A percentile compares a stretch with the other conserved stretches of the same genome.
phyloP scores from a whole-genome alignment of 164 flowering plant species.

The Berberis thunbergii region DNA sequence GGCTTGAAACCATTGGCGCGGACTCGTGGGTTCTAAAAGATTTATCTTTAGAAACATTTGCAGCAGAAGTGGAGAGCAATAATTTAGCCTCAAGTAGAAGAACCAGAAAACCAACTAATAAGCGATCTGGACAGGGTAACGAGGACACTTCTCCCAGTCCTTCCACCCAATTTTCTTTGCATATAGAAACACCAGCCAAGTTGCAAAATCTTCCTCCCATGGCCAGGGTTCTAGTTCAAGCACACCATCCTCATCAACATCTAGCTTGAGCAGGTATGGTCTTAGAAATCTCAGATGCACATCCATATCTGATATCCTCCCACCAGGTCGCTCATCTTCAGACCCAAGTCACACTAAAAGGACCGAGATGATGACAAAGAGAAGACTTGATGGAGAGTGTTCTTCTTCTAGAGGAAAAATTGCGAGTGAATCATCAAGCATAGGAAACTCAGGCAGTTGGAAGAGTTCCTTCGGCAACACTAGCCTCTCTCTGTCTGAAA shows the following conservation, averaged over 20 bases:
- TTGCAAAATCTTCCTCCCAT: slow-evolving; percentile 11
- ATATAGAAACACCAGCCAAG: slow-evolving; percentile 20
- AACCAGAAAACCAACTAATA: slow-evolving; percentile 20
- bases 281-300: slow-evolving; percentile 48
- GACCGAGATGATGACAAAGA: slow-evolving; percentile 25
- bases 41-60: slow-evolving; percentile 7
- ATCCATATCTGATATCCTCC: slow-evolving; percentile 45
- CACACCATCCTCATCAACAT: background rate
- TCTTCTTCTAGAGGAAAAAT: slow-evolving; percentile 44
- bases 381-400: slow-evolving; percentile 28
- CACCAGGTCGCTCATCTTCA: slow-evolving; percentile 35
- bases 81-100: slow-evolving; percentile 24
- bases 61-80: slow-evolving; percentile 31
- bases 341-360: slow-evolving; percentile 29
- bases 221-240: slow-evolving; percentile 19
- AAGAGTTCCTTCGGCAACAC: slow-evolving; percentile 4
- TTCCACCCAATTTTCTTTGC: slow-evolving; percentile 21
- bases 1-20: slow-evolving; percentile 16
- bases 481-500: slow-evolving; percentile 29
- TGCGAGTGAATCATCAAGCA: slow-evolving; percentile 23
- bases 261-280: slow-evolving; percentile 23
- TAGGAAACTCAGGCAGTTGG: slow-evolving; percentile 18
- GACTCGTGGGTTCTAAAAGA: slow-evolving; percentile 15
- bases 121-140: slow-evolving; percentile 21
- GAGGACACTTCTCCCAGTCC: slow-evolving; percentile 20